phyloP scores from a whole-genome alignment of 495 filamentous ascomycete species.

The Trichoderma reesei region DNA sequence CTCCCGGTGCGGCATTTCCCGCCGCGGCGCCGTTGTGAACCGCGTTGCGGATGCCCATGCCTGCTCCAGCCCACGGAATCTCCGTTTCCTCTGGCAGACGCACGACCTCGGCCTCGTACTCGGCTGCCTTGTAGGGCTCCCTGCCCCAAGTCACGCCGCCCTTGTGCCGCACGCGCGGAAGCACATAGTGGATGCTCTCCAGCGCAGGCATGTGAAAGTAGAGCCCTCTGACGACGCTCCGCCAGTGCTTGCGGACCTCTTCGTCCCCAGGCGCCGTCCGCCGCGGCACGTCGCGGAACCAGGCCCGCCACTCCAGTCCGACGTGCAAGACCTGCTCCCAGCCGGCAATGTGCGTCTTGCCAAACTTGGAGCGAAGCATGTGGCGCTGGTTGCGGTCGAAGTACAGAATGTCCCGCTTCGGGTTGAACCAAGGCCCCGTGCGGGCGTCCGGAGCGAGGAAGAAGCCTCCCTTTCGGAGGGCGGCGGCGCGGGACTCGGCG shows the following conservation, averaged over 20 bases:
- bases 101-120: neutral
- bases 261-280: neutral
- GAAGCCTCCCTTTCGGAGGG: slow-evolving; percentile 16
- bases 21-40: neutral
- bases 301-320: slow-evolving; percentile 12
- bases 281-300: slow-evolving; percentile 8
- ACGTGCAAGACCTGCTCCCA: slow-evolving; percentile 4
- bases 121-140: neutral
- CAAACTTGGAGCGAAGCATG: neutral
- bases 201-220: slow-evolving; percentile 1
- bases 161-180: slow-evolving; percentile 7
- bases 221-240: slow-evolving; percentile 5
- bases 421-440: slow-evolving; percentile 22
- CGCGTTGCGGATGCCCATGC: neutral
- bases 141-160: slow-evolving; percentile 9
- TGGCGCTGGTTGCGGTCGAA: slow-evolving; percentile 10
- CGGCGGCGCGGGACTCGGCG: slow-evolving; percentile 22
- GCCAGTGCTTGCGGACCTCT: neutral
- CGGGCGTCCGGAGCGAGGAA: slow-evolving; percentile 19
- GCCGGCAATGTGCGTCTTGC: slow-evolving; percentile 1
- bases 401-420: slow-evolving; percentile 16
- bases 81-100: neutral
- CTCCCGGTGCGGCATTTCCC: neutral
- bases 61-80: neutral
- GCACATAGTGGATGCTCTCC: slow-evolving; percentile 2